Evolutionary conservation across 1,284 basidiomycete species (phyloP), one percentile per base, ranked within the genome.

Genomic region (Cryptococcus sp.): DNA sequence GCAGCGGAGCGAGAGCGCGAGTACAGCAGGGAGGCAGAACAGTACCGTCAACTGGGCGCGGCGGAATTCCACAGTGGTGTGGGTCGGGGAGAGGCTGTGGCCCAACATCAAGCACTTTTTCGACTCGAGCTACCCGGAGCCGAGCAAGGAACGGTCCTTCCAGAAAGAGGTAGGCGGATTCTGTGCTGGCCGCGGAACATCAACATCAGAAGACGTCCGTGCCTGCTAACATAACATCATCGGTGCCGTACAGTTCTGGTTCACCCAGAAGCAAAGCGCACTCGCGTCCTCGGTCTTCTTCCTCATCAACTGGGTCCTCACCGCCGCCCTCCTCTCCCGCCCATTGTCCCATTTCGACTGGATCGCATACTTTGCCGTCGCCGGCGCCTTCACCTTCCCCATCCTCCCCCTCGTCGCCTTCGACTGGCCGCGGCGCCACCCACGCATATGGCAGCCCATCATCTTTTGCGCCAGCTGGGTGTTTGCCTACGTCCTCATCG

Each of bases 121-220:
- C 54, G 70, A 77, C 50, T 70, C 68, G 20, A 66, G 61, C 20
- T 78, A 73, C 52, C 63, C 71, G 1, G 76, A 78, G 52, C 50
- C 56, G 7, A 60, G 48, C 20, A 75, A 73, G 52, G 76, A 78
- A 54, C 56, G 63, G 28, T 66, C 68, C 16, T 78, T 70, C 55
- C 70, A 69, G 37, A 72, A 70, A 53, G 74, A 78, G 59, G 71
- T 77, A 57, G 56, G 71, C 64, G 13, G 7, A 28, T n/a, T 18
- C 33, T 5, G 4, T 18, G n/a, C 9, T 48, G 8, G n/a, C 6
- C n/a, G n/a, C n/a, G n/a, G n/a, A n/a, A n/a, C 4, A 33, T 33
- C 28, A 33, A 33, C 28, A 33, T 33, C 28, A 33, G 9, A 33
- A 33, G 28, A 13, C 4, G 21, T n/a, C 12, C 37, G 24, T 12